Base-by-base conservation (phyloP, 306 rosid species). In the Cyamopsis tetragonoloba region DNA sequence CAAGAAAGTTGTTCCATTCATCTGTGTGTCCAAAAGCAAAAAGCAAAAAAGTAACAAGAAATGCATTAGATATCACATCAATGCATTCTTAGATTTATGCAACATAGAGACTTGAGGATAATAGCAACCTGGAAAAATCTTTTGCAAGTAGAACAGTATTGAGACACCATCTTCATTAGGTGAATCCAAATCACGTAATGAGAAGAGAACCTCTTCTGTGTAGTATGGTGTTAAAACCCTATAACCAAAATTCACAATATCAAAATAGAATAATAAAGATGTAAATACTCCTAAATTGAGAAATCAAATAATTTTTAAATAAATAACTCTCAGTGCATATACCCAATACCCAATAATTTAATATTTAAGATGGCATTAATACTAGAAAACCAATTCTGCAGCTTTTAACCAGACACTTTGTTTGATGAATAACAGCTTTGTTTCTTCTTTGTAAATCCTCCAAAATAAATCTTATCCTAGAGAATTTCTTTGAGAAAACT, bases 101-200 rank as follows among this genome's bases (percentile, higher is more conserved):
- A 42, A 22, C 30, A 54, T 8, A 39, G 49, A n/a, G 18, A 43
- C 28, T 53, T 22, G 53, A 20, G 28, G 51, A 44, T 15, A 54
- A 31, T 11, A 4, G 9, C 28, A 71, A 92, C 98, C 99, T 77
- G 99, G 99, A 77, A 73, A 95, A 72, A 95, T 95, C 74, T 95
- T 95, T 69, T 95, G 92, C 73, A 95, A 77, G 84, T 95, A 95
- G 83, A 95, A 95, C 66, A 95, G 85, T 50, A 90, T 90, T 41
- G 99, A 90, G 63, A 95, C 97, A 44, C 97, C 99, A 74, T 95
- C 99, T 77, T 95, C 99, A 79, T 95, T 95, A 1, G 68, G 85
- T 10, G 32, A 79, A 69, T 95, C 95, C 85, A 95, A 77, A 63
- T 86, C 86, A 27, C 2, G 69, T 71, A 77, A 74, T 35, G 99